Evolutionary conservation across 73 alveolate species (phyloP), one percentile per base, ranked within the genome.

Genomic region (Stentor coeruleus): DNA sequence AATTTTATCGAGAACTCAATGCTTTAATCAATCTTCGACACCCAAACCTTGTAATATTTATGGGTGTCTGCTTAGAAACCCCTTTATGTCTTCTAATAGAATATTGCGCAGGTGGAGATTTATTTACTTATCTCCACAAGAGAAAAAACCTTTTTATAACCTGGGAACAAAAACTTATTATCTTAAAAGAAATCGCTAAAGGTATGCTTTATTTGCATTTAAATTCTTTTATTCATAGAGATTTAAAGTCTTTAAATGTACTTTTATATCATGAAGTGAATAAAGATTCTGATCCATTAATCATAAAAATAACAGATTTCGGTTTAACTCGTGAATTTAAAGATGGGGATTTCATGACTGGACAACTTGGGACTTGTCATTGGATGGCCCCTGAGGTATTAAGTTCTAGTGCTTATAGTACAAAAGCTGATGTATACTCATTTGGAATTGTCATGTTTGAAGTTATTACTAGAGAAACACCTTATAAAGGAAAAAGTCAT

Each of bases 361-460:
- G 58, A 2, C 79, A 35, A 28, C 79, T 82, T 3, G 96, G 96
- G 3, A 88, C 96, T 26, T 84, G 85, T 0, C 96, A 90, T 49
- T 90, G 96, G 96, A 90, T 90, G 96, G 96, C 96, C 6, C 96
- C 96, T 2, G 96, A 90, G 76, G 92, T 81, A 2, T 59, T 90
- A 59, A 84, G 82, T 83, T 81, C 86, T 86, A 66, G 76, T 74
- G 35, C 42, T 33, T 76, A 83, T 6, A 80, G 79, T 88, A 86
- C 84, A 73, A 87, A 88, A 59, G 95, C 77, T 35, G 96, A 90
- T 83, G 91, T 90, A 14, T 90, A 90, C 89, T 77, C 95, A 73
- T 90, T 82, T 77, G 96, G 92, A 0, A 87, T 90, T 39, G 92
- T 90, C 11, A 81, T 90, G 35, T 90, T 87, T 89, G 96, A 90